phyloP scores from a whole-genome alignment of 495 filamentous ascomycete species.

The Mycothermus thermophilus region DNA sequence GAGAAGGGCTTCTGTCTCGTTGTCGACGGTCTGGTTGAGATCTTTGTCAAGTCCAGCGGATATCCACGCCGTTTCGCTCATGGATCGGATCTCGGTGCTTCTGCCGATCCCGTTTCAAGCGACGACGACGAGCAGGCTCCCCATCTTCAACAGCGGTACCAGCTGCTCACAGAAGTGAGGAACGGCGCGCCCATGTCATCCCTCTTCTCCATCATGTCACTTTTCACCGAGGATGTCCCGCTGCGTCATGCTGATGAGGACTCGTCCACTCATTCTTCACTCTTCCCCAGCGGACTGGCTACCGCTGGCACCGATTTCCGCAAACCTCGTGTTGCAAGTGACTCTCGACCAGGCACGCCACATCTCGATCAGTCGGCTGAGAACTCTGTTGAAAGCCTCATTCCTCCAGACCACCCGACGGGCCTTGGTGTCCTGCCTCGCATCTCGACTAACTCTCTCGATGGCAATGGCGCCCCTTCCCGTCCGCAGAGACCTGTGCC shows the following conservation, averaged over 20 bases:
- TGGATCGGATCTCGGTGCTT: conserved; percentile 6
- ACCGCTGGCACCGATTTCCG: conserved; percentile 30
- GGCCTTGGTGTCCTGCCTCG: conserved; percentile 20
- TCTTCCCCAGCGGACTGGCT: conserved; percentile 8
- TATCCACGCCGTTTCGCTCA: conserved; percentile 27
- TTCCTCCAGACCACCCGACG: conserved; percentile 13
- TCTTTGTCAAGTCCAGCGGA: conserved; percentile 85
- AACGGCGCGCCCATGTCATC: conserved; percentile 98
- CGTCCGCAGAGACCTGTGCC: conserved; percentile 22
- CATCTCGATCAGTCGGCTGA: conserved; percentile 15
- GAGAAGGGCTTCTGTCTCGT: conserved; percentile 97
- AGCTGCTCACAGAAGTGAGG: conserved; percentile 91
- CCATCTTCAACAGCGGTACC: conserved; percentile 58
- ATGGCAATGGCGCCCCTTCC: conserved; percentile 22
- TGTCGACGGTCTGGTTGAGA: conserved; percentile 92
- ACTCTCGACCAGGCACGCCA: conserved; percentile 21
- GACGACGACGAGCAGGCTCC: conserved; percentile 48
- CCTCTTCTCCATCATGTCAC: conserved; percentile 85
- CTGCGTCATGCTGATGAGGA: conserved; percentile 54
- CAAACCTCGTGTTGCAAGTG: conserved; percentile 27
- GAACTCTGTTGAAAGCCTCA: conserved; percentile 5
- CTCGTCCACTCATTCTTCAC: conserved; percentile 18
- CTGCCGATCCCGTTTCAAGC: conserved; percentile 37
- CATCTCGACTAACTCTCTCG: conserved; percentile 66
- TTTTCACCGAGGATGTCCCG: conserved; percentile 91